These are phyloP conservation scores for Naematelia aurantialba DNA, from an alignment of 768 basidiomycete species.

Conservation along the genomic window DNA sequence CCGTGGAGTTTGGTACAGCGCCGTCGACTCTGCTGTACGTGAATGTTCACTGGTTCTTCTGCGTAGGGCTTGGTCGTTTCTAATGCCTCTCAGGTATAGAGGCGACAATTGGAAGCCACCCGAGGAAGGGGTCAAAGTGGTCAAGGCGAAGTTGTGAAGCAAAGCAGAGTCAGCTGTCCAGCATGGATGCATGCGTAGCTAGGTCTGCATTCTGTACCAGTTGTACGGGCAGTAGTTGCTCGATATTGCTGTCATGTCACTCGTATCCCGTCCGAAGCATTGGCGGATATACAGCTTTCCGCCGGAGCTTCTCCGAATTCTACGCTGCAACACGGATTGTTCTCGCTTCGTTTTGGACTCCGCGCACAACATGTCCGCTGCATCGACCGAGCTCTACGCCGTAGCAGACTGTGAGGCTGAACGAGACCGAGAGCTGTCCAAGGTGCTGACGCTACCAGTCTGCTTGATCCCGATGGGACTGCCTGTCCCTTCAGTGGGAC, in stretches of 20 bases:
- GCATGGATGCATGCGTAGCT: too few species aligned
- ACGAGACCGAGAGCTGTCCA: neutral
- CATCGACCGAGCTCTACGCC: conserved; percentile 30
- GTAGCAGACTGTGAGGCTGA: conserved; percentile 46
- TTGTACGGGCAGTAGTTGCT: neutral
- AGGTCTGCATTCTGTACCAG: neutral
- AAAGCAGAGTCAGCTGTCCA: neutral
- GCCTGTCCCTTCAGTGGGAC: conserved; percentile 40
- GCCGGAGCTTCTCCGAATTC: too few species aligned
- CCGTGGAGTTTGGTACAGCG: conserved; percentile 42
- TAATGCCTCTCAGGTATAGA: neutral
- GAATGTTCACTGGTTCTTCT: neutral
- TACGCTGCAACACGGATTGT: too few species aligned
- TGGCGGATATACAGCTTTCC: too few species aligned
- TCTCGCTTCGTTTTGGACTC: too few species aligned
- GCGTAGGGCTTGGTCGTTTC: neutral
- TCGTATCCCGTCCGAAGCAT: too few species aligned
- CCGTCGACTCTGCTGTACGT: conserved; percentile 43
- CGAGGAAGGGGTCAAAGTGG: conserved; percentile 1
- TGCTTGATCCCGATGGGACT: conserved; percentile 49
- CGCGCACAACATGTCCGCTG: neutral
- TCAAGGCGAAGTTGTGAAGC: neutral
- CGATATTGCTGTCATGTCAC: neutral
- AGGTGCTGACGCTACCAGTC: conserved; percentile 20
- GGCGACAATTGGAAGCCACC: neutral